Evolutionary conservation across 768 basidiomycete species (phyloP).

Genomic region (Steccherinum ochraceum): DNA sequence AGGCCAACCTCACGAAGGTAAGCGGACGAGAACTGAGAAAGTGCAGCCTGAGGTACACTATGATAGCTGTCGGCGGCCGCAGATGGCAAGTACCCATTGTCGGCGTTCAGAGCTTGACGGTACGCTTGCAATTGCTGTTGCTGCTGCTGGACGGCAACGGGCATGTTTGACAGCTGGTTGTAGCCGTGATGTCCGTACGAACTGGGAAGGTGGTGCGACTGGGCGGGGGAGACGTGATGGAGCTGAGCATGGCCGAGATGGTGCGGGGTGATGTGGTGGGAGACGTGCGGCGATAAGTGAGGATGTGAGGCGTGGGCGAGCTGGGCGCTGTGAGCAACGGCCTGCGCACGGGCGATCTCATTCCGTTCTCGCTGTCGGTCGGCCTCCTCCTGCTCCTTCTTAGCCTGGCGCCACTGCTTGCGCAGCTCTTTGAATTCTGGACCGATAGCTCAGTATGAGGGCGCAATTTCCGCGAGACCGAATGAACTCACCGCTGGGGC

Average conservation of each 20-base stretch:
- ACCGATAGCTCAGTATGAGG: conserved; percentile 5
- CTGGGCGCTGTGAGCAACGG: neutral
- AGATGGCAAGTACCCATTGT: neutral
- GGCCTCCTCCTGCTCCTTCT: conserved; percentile 56
- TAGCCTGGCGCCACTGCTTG: conserved; percentile 92
- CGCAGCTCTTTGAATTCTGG: conserved; percentile 97
- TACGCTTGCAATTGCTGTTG: neutral
- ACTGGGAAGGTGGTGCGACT: neutral
- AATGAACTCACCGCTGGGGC: conserved; percentile 70
- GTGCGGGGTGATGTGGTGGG: neutral
- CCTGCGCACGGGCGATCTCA: conserved; percentile 3
- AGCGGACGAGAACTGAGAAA: neutral
- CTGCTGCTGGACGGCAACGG: neutral
- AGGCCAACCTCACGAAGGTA: neutral
- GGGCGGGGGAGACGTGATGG: neutral
- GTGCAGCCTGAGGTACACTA: neutral
- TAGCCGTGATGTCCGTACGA: neutral
- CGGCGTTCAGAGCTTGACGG: neutral
- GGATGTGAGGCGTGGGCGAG: neutral
- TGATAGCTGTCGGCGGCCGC: neutral
- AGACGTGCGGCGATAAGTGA: neutral
- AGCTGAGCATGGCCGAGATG: neutral
- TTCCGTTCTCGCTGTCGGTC: conserved; percentile 17
- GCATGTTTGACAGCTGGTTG: neutral
- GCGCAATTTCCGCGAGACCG: neutral